A percentile compares a stretch with the other conserved stretches of the same genome.
phyloP scores from a whole-genome alignment of 164 flowering plant genomes.

The Magnolia kwangsiensis region DNA sequence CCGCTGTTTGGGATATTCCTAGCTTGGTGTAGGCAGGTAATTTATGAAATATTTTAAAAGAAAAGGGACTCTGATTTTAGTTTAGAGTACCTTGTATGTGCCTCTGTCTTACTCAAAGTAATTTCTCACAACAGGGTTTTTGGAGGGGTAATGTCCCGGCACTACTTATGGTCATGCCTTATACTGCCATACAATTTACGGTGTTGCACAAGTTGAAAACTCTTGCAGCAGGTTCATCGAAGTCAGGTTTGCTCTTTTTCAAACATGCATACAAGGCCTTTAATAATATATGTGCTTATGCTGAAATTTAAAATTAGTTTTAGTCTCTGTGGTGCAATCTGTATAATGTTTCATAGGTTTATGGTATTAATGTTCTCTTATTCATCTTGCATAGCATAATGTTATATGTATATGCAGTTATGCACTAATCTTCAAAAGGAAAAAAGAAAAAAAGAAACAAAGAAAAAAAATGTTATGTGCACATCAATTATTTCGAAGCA shows the following conservation, averaged over 20 bases:
- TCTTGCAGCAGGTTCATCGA: conserved; percentile 82
- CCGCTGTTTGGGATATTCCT: background rate
- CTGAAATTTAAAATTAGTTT: background rate
- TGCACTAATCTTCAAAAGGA: too few species aligned
- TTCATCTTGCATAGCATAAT: background rate
- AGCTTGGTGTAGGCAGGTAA: background rate
- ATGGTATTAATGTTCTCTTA: background rate
- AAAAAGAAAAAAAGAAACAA: too few species aligned
- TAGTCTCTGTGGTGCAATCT: too few species aligned
- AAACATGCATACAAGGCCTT: background rate
- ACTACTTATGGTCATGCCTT: conserved; percentile 96
- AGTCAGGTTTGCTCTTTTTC: conserved; percentile 52
- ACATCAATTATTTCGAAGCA: too few species aligned
- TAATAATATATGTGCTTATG: background rate
- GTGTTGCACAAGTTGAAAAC: conserved; percentile 82
- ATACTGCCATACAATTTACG: conserved; percentile 85
- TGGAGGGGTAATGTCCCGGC: conserved; percentile 99
- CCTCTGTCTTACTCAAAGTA: background rate
- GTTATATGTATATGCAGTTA: background rate
- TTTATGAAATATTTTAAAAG: background rate
- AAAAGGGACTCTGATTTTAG: too few species aligned
- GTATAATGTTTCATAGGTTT: too few species aligned
- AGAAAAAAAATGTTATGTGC: too few species aligned
- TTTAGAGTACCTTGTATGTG: background rate
- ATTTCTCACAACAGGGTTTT: conserved; percentile 62